Percentiles rank a stretch among this genome's conserved stretches.
These are phyloP conservation scores for Cladosporium sp. DNA, from an alignment of 2,329 filamentous ascomycete genomes.

Conservation along the genomic window DNA sequence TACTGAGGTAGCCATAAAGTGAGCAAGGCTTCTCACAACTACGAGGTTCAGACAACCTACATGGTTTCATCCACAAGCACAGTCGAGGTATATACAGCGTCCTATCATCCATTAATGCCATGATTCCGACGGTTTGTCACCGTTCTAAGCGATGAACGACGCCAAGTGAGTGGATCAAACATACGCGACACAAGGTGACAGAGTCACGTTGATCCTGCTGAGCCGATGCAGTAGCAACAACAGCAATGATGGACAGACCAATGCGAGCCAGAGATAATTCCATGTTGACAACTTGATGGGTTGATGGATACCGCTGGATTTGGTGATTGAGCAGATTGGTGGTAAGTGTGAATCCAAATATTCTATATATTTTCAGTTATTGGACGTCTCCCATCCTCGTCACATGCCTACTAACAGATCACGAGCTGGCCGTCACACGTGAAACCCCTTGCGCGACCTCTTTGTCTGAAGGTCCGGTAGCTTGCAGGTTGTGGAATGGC, in stretches of 20 bases:
- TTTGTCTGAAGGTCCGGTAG: neutral
- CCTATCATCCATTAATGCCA: neutral
- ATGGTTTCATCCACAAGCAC: neutral
- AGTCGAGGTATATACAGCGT: neutral
- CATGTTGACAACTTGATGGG: neutral
- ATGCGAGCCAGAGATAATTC: neutral
- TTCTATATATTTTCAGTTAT: too few species aligned
- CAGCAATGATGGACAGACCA: neutral
- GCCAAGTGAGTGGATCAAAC: neutral
- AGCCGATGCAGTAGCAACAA: neutral
- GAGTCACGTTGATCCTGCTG: neutral
- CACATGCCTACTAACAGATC: too few species aligned
- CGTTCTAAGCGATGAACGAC: neutral
- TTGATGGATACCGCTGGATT: neutral
- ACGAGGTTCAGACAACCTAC: neutral
- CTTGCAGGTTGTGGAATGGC: neutral
- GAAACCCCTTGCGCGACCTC: conserved; percentile 2
- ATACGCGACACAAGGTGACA: neutral
- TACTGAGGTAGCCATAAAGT: neutral
- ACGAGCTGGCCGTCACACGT: neutral
- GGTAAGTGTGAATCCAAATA: too few species aligned
- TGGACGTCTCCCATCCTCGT: too few species aligned
- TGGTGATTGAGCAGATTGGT: neutral
- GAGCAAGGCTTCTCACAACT: neutral
- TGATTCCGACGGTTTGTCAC: neutral